Percentiles rank a stretch among this genome's conserved stretches.
Evolutionary conservation across 139 green algal species (phyloP).

Genomic region (Yamagishiella unicocca): DNA sequence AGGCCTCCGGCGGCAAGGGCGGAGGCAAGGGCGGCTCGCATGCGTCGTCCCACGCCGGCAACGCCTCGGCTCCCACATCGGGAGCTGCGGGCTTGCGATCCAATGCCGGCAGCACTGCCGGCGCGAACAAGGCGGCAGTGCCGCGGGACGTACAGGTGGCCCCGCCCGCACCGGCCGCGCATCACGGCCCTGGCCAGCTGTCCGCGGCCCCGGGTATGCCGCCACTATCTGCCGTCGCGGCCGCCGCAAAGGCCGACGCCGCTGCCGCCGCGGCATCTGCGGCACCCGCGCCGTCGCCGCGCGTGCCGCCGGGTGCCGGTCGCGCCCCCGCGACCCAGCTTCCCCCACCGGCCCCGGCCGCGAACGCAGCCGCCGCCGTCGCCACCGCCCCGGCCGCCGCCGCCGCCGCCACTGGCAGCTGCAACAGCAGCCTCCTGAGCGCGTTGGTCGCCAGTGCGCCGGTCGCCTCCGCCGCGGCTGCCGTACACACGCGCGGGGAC

Average conservation of each 20-base stretch:
- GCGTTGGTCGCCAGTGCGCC: no score
- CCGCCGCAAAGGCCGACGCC: not conserved
- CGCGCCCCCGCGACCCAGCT: no score
- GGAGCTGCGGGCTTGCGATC: no score
- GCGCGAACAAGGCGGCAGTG: not conserved
- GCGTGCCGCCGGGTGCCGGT: no score
- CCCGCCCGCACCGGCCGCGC: not conserved
- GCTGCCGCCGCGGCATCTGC: not conserved
- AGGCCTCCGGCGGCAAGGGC: not conserved
- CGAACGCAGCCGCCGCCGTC: no score
- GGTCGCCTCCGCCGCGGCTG: not conserved
- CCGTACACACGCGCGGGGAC: slow-evolving; percentile 36
- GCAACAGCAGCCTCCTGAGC: no score
- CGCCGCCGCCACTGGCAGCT: no score
- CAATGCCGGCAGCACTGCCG: not conserved
- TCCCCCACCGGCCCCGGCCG: no score
- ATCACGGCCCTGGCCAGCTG: no score
- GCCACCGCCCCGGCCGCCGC: no score
- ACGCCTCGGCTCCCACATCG: not conserved
- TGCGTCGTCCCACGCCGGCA: not conserved
- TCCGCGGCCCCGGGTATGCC: not conserved
- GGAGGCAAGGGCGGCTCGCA: not conserved
- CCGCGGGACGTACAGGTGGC: not conserved
- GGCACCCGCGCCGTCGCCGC: not conserved
- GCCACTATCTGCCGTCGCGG: not conserved